Conservation (phyloP, 352 stramenopile genomes). For the Phytopythium oedochilum region DNA sequence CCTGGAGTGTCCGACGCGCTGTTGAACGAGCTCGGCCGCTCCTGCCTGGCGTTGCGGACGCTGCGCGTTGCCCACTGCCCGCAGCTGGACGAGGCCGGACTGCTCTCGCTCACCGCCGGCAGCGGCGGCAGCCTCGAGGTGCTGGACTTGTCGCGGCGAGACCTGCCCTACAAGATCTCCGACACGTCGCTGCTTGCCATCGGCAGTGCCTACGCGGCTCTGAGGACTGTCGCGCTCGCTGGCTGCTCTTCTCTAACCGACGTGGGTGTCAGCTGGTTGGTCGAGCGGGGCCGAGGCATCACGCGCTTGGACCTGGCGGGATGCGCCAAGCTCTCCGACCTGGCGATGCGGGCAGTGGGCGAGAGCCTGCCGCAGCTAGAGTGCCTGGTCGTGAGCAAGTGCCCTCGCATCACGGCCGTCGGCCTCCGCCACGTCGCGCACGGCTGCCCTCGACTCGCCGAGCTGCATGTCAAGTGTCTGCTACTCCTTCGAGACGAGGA, state of each 20-base stretch:
- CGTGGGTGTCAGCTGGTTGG: constrained; percentile 91
- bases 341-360: constrained; percentile 76
- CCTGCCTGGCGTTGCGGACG: constrained; percentile 48
- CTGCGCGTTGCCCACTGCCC: constrained; percentile 59
- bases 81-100: constrained; percentile 81
- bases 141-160: constrained; percentile 83
- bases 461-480: constrained; percentile 38
- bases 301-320: constrained; percentile 77
- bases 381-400: constrained; percentile 40
- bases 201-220: constrained; percentile 42
- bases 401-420: constrained; percentile 43
- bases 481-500: constrained; percentile 35
- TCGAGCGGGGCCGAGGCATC: constrained; percentile 71
- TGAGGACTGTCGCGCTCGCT: constrained; percentile 54
- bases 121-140: constrained; percentile 47
- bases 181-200: constrained; percentile 89
- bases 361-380: constrained; percentile 67
- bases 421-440: constrained; percentile 43
- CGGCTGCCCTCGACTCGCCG: constrained; percentile 38
- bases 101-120: constrained; percentile 72
- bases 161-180: constrained; percentile 90
- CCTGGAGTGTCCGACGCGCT: constrained; percentile 72
- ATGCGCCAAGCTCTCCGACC: constrained; percentile 88
- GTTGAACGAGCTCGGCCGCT: constrained; percentile 62
- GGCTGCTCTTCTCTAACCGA: constrained; percentile 91